Conservation (phyloP, 2,329 filamentous ascomycete species). For the Bipolaris victoriae region DNA sequence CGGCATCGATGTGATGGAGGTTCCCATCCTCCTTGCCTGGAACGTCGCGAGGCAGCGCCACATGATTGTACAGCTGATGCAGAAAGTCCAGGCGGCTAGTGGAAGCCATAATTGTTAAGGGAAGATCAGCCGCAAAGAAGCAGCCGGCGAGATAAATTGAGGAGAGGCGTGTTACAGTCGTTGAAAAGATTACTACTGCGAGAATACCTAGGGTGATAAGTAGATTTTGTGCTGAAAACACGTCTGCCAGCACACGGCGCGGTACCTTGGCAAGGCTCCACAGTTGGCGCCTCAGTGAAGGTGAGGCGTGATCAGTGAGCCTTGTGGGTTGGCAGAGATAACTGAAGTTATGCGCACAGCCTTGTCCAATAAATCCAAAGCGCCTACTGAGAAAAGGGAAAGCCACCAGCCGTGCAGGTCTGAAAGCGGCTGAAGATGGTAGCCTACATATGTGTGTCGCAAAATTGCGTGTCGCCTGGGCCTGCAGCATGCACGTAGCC, state of each 20-base stretch:
- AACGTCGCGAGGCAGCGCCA: slow-evolving; percentile 49
- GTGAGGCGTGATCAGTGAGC: slow-evolving; percentile 10
- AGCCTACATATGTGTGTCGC: background rate
- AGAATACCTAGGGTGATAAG: background rate
- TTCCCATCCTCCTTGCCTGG: slow-evolving; percentile 45
- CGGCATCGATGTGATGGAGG: slow-evolving; percentile 32
- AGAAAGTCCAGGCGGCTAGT: slow-evolving; percentile 18
- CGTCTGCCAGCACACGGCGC: background rate
- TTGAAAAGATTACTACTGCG: background rate
- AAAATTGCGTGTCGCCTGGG: background rate
- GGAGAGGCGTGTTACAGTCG: background rate
- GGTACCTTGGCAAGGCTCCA: background rate
- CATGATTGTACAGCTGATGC: slow-evolving; percentile 45
- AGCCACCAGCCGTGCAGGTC: background rate
- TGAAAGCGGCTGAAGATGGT: background rate
- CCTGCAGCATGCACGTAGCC: background rate
- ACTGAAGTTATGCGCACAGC: background rate
- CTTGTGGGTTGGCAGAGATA: background rate
- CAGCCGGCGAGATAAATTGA: slow-evolving; percentile 1
- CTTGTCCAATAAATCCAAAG: background rate
- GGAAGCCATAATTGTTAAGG: slow-evolving; percentile 26
- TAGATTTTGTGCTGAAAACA: background rate
- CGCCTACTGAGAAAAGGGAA: background rate
- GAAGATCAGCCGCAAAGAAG: slow-evolving; percentile 7
- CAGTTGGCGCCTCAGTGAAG: background rate